These are phyloP conservation scores for Alternaria solani DNA, from an alignment of 2,329 filamentous ascomycete species.

Conservation along the genomic window DNA sequence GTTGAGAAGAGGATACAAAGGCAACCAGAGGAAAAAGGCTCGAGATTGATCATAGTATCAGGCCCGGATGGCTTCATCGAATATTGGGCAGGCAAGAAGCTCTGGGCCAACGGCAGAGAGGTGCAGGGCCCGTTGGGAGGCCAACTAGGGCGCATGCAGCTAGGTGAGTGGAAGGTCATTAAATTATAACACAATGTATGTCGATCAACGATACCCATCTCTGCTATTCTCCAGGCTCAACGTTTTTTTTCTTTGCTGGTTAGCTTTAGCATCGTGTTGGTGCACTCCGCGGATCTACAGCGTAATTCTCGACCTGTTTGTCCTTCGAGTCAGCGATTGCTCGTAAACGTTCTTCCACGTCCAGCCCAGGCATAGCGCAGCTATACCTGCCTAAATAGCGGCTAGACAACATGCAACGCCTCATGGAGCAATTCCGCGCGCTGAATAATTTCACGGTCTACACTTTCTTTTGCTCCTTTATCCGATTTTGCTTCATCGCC, in stretches of 20 bases:
- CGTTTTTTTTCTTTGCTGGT: background rate
- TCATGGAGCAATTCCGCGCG: conserved; percentile 28
- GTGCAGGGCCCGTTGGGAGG: conserved; percentile 78
- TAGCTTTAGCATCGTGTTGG: background rate
- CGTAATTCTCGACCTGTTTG: background rate
- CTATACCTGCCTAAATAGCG: conserved; percentile 8
- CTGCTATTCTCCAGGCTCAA: background rate
- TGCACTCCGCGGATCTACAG: background rate
- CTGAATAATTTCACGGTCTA: conserved; percentile 22
- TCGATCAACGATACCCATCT: conserved; percentile 19
- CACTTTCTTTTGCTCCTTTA: background rate
- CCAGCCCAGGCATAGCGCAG: background rate
- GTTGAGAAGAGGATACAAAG: conserved; percentile 41
- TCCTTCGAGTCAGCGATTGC: background rate
- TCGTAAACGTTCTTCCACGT: background rate
- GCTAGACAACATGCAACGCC: background rate
- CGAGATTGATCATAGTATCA: conserved; percentile 80
- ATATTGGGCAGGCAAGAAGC: conserved; percentile 80
- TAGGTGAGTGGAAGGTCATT: conserved; percentile 65
- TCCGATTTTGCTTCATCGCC: background rate
- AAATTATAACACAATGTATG: conserved; percentile 58
- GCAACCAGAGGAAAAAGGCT: conserved; percentile 50
- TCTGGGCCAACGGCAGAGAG: conserved; percentile 76
- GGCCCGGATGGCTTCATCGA: conserved; percentile 90
- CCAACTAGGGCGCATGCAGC: conserved; percentile 67